Evolutionary conservation across 1,139 yeast genomes (phyloP).

Genomic region (Taphrina wiesneri): DNA sequence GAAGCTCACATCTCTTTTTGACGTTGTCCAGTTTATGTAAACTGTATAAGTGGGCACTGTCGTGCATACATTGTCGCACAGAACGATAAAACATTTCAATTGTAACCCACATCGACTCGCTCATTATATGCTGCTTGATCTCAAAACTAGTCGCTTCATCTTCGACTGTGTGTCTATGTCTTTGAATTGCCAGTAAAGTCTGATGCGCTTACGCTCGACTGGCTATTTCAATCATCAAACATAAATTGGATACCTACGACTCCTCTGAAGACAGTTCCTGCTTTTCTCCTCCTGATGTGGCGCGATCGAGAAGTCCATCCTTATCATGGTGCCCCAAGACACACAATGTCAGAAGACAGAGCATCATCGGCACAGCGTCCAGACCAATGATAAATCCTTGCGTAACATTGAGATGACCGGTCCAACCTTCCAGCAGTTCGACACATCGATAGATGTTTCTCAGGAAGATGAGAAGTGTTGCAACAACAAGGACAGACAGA

Average conservation of each 20-base stretch:
- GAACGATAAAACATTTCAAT: too few species aligned
- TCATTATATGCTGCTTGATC: too few species aligned
- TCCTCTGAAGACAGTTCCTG: not conserved
- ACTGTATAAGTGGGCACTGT: too few species aligned
- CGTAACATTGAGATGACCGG: conserved; percentile 64
- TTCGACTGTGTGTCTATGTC: too few species aligned
- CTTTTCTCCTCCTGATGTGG: not conserved
- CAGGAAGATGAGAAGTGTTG: conserved; percentile 62
- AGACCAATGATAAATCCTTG: conserved; percentile 74
- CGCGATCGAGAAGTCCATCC: conserved; percentile 7
- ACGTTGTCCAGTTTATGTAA: too few species aligned
- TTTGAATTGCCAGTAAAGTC: not conserved
- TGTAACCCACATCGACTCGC: too few species aligned
- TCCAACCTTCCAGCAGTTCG: conserved; percentile 80
- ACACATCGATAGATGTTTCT: conserved; percentile 80
- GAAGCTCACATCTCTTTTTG: too few species aligned
- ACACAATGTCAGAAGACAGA: conserved; percentile 17
- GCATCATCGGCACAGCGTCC: conserved; percentile 69
- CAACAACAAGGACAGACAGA: conserved; percentile 36
- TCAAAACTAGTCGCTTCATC: too few species aligned
- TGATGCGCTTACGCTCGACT: not conserved
- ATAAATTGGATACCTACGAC: not conserved
- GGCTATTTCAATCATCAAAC: not conserved
- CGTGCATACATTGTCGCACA: too few species aligned
- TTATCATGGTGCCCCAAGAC: not conserved